These are phyloP conservation scores for Spergularia bocconei DNA, from an alignment of 148 eudicot species.

Conservation along the genomic window DNA sequence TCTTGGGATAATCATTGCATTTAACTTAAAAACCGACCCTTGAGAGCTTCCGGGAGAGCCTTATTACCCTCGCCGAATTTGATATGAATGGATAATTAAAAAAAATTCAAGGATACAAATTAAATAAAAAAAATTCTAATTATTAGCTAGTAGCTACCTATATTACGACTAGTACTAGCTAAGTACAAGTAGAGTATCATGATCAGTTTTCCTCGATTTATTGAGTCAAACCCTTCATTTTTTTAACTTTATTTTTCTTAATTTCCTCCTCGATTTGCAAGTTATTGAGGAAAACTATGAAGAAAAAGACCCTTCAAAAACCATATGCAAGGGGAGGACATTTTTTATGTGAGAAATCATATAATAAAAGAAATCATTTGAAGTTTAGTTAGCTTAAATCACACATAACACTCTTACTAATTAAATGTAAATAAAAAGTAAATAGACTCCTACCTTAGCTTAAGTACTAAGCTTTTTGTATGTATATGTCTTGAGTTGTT, in stretches of 20 bases:
- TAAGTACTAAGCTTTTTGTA: too few relatives aligned
- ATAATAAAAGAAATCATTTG: neutral
- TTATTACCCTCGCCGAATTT: too few relatives aligned
- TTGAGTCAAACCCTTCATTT: conserved; percentile 24
- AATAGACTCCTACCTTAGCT: too few relatives aligned
- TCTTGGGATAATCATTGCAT: conserved; percentile 35
- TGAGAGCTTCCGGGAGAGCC: too few relatives aligned
- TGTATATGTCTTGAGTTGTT: too few relatives aligned
- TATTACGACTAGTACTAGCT: conserved; percentile 9
- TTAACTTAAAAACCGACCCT: neutral
- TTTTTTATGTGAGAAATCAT: neutral
- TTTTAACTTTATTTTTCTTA: neutral
- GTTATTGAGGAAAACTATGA: conserved; percentile 37
- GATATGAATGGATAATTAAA: too few relatives aligned
- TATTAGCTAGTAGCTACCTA: conserved; percentile 9
- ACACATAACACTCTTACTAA: neutral
- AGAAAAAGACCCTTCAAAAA: conserved; percentile 26
- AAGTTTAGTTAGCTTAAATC: neutral
- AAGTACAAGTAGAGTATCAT: conserved; percentile 11
- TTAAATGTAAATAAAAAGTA: too few relatives aligned
- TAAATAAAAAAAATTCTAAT: neutral
- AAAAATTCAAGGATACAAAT: neutral
- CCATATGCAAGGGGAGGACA: neutral
- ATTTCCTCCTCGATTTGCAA: conserved; percentile 38
- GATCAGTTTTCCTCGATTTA: conserved; percentile 18